Percentiles rank a stretch among this genome's conserved stretches.
These are phyloP conservation scores for Colletotrichum sp. DNA, from an alignment of 2,329 filamentous ascomycete species.

Conservation along the genomic window DNA sequence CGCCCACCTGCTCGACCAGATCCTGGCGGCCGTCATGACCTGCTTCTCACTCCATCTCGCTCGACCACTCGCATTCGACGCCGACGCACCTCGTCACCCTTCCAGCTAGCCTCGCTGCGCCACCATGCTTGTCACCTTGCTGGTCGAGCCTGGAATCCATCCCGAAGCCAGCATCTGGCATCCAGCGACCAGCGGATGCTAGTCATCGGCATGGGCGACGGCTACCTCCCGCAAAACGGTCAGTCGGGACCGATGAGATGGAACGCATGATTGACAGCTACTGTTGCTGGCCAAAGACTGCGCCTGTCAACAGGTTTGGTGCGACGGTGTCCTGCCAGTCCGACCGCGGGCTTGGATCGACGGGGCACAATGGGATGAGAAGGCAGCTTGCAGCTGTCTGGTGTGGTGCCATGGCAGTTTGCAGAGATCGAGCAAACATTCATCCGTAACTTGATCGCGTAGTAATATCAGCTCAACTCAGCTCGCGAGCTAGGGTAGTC, in stretches of 20 bases:
- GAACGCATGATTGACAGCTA: slow-evolving; percentile 8
- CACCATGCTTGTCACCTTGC: neutral
- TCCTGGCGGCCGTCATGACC: neutral
- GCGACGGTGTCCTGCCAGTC: neutral
- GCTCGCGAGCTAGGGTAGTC: neutral
- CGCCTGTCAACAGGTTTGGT: slow-evolving; percentile 3
- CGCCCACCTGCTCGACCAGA: neutral
- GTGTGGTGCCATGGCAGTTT: neutral
- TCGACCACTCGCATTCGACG: neutral
- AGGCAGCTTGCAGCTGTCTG: slow-evolving; percentile 16
- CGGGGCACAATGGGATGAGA: neutral
- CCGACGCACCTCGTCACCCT: neutral
- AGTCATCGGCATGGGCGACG: neutral
- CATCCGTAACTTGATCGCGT: neutral
- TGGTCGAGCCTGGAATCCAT: neutral
- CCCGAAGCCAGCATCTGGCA: neutral
- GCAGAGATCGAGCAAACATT: slow-evolving; percentile 13
- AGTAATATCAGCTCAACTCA: neutral
- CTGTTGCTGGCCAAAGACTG: neutral
- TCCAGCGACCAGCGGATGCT: neutral
- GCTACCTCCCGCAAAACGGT: slow-evolving; percentile 5
- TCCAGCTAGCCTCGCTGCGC: neutral
- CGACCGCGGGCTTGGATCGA: neutral
- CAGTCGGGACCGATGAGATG: neutral
- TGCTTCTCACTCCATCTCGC: slow-evolving; percentile 18